These are phyloP conservation scores for Talaromyces sp. DNA, from an alignment of 2,329 filamentous ascomycete species.

Conservation along the genomic window DNA sequence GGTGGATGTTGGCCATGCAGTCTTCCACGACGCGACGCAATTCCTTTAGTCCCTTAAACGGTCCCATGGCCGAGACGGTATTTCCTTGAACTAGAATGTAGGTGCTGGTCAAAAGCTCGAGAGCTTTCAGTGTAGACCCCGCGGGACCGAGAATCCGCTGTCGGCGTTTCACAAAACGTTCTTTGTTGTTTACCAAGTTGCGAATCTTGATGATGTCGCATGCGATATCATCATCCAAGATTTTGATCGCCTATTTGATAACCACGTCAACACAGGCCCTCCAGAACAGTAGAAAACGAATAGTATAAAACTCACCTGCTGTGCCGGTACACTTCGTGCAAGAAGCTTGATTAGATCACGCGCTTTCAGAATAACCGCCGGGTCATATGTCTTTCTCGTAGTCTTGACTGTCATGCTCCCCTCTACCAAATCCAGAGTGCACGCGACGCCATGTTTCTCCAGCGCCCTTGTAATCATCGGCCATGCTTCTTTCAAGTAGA, in stretches of 20 bases:
- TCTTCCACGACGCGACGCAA: constrained; percentile 85
- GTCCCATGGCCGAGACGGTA: constrained; percentile 87
- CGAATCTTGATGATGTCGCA: constrained; percentile 96
- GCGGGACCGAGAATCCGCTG: constrained; percentile 90
- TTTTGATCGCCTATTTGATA: constrained; percentile 65
- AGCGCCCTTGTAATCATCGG: constrained; percentile 82
- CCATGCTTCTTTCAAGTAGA: constrained; percentile 90
- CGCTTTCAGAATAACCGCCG: constrained; percentile 87
- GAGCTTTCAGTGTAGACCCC: constrained; percentile 86
- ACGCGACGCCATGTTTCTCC: constrained; percentile 82
- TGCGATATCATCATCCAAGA: constrained; percentile 84
- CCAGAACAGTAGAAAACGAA: neutral
- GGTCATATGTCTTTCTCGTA: constrained; percentile 85
- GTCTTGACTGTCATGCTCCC: constrained; percentile 97
- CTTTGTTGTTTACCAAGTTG: constrained; percentile 85
- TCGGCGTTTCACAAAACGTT: constrained; percentile 89
- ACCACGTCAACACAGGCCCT: neutral
- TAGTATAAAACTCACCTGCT: constrained; percentile 49
- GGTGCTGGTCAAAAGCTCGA: constrained; percentile 84
- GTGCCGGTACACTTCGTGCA: constrained; percentile 83
- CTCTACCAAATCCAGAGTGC: constrained; percentile 88
- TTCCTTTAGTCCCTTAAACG: constrained; percentile 90
- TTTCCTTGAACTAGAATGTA: constrained; percentile 97
- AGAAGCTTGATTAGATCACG: constrained; percentile 92
- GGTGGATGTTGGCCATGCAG: constrained; percentile 92